Conservation (phyloP, 2,329 filamentous ascomycete genomes). For the Penicillium aurantiogriseum region DNA sequence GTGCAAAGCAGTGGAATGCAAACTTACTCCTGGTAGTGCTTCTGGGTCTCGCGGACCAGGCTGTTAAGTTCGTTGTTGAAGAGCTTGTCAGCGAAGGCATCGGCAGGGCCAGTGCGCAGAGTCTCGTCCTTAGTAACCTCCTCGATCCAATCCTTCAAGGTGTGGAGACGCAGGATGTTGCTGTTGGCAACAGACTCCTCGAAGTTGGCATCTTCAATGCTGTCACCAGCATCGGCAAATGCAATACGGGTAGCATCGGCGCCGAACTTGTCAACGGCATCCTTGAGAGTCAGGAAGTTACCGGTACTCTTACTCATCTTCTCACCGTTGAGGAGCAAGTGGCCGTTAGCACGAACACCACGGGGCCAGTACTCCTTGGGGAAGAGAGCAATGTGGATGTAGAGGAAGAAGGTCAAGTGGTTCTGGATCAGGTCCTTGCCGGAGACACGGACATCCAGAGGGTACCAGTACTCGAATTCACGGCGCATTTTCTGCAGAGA, state of each 20-base stretch:
- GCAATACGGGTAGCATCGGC: slow-evolving; percentile 90
- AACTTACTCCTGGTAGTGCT: slow-evolving; percentile 69
- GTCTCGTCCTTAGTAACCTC: slow-evolving; percentile 72
- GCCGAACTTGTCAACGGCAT: slow-evolving; percentile 87
- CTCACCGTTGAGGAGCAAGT: slow-evolving; percentile 90
- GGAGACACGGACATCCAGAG: slow-evolving; percentile 79
- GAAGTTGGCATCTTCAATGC: slow-evolving; percentile 94
- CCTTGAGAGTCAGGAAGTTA: slow-evolving; percentile 90
- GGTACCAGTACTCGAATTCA: slow-evolving; percentile 97
- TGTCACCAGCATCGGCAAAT: slow-evolving; percentile 90
- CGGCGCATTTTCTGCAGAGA: slow-evolving; percentile 77
- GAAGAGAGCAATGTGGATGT: slow-evolving; percentile 90
- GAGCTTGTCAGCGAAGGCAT: slow-evolving; percentile 79
- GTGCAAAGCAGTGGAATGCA: neutral
- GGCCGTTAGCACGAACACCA: slow-evolving; percentile 83
- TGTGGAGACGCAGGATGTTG: slow-evolving; percentile 81
- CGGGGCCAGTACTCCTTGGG: slow-evolving; percentile 83
- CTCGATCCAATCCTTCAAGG: slow-evolving; percentile 87
- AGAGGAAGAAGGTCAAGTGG: slow-evolving; percentile 93
- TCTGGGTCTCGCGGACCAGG: slow-evolving; percentile 72
- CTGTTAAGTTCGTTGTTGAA: slow-evolving; percentile 93
- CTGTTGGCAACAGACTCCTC: slow-evolving; percentile 93
- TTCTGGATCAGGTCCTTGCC: slow-evolving; percentile 94
- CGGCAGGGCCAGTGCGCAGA: slow-evolving; percentile 72
- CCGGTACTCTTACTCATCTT: slow-evolving; percentile 99